Percentiles rank a stretch among this genome's conserved stretches.
Evolutionary conservation across 2,329 filamentous ascomycete species (phyloP).

Genomic region (Penicillium sp.): DNA sequence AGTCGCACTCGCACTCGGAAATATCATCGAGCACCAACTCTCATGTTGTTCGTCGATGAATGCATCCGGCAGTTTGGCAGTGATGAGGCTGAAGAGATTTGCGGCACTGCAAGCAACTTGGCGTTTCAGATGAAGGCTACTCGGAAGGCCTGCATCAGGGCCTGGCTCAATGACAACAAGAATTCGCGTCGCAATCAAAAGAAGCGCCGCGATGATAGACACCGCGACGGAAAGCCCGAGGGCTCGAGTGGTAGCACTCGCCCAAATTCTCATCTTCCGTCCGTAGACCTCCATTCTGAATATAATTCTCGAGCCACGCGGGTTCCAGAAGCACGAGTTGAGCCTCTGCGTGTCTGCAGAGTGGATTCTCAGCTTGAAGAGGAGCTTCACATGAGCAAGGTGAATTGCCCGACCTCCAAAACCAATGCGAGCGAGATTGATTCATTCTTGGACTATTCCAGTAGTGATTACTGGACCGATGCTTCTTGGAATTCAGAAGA

Average conservation of each 20-base stretch:
- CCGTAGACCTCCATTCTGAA: background rate
- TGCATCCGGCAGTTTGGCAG: slow-evolving; percentile 22
- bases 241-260: background rate
- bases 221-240: background rate
- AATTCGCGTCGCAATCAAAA: background rate
- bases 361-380: background rate
- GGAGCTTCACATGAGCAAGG: background rate
- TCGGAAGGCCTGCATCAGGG: slow-evolving; percentile 17
- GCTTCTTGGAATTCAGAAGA: slow-evolving; percentile 1
- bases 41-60: slow-evolving; percentile 31
- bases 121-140: slow-evolving; percentile 21
- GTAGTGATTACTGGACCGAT: slow-evolving; percentile 12
- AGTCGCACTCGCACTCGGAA: slow-evolving; percentile 30
- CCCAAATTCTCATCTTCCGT: background rate
- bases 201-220: background rate
- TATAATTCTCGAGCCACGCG: background rate
- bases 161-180: slow-evolving; percentile 2
- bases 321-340: background rate
- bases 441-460: slow-evolving; percentile 2
- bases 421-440: background rate
- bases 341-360: background rate
- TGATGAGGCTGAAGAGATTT: slow-evolving; percentile 5
- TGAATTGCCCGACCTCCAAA: background rate
- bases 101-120: slow-evolving; percentile 15
- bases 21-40: slow-evolving; percentile 21